These are phyloP conservation scores for Thecaphora thlaspeos DNA, from an alignment of 1,284 basidiomycete species.

Conservation along the genomic window DNA sequence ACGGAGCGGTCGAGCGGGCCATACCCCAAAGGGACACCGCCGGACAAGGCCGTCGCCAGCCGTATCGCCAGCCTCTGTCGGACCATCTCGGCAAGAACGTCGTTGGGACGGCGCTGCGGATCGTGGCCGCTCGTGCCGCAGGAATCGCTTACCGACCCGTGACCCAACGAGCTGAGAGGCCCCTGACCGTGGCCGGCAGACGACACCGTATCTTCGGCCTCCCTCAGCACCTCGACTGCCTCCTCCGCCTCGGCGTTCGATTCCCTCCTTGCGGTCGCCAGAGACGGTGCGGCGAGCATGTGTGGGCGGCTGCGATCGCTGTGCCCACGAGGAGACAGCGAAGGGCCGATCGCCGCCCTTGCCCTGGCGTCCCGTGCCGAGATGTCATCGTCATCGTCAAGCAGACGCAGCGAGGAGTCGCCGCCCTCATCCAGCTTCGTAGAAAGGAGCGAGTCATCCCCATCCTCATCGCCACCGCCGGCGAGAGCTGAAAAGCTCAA, in stretches of 20 bases:
- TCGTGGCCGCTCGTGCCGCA: constrained; percentile 24
- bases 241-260: constrained; percentile 7
- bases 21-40: too few species aligned
- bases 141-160: constrained; percentile 18
- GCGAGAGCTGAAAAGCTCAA: background rate
- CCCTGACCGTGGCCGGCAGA: constrained; percentile 8
- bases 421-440: background rate
- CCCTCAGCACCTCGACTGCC: constrained; percentile 18
- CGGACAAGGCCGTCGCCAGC: too few species aligned
- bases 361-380: too few species aligned
- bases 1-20: too few species aligned
- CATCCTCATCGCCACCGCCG: constrained; percentile 1
- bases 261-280: background rate
- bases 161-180: constrained; percentile 4
- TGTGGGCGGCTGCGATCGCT: too few species aligned
- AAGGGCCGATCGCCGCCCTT: too few species aligned
- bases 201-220: constrained; percentile 26
- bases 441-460: background rate
- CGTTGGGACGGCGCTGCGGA: constrained; percentile 11
- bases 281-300: too few species aligned
- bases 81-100: constrained; percentile 11
- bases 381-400: background rate
- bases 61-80: constrained; percentile 7
- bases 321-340: too few species aligned
- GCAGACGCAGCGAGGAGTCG: background rate